phyloP scores from a whole-genome alignment of 2,329 filamentous ascomycete species.

The Penicillium sp. region DNA sequence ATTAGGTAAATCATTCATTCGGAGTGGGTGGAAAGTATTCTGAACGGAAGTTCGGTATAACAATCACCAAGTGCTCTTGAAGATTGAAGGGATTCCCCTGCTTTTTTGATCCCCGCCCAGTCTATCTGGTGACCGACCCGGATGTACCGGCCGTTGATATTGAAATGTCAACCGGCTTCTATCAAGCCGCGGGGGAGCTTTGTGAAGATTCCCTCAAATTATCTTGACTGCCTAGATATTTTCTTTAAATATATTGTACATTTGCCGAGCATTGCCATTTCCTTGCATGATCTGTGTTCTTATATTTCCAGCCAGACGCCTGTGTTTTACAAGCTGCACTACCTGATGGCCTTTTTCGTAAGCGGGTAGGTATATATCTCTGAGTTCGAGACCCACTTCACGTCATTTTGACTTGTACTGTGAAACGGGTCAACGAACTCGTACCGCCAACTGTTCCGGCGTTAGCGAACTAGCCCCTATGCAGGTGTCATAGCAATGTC shows the following conservation, averaged over 20 bases:
- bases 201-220: too few species aligned
- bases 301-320: background rate
- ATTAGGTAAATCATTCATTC: background rate
- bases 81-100: background rate
- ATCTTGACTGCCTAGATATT: background rate
- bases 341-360: background rate
- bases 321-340: too few species aligned
- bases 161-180: background rate
- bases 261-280: background rate
- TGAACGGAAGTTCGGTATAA: too few species aligned
- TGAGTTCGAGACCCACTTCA: too few species aligned
- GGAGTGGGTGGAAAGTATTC: background rate
- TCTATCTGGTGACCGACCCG: background rate
- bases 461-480: background rate
- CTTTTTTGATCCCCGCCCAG: background rate
- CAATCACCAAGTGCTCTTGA: background rate
- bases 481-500: background rate
- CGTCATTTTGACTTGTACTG: background rate
- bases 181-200: too few species aligned
- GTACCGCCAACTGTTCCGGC: background rate
- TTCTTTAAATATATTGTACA: background rate
- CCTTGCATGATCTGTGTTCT: background rate
- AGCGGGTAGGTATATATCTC: background rate
- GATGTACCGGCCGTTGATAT: background rate
- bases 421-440: background rate